These are phyloP conservation scores for Blepharisma undulans DNA, from an alignment of 169 alveolate genomes.

Conservation along the genomic window DNA sequence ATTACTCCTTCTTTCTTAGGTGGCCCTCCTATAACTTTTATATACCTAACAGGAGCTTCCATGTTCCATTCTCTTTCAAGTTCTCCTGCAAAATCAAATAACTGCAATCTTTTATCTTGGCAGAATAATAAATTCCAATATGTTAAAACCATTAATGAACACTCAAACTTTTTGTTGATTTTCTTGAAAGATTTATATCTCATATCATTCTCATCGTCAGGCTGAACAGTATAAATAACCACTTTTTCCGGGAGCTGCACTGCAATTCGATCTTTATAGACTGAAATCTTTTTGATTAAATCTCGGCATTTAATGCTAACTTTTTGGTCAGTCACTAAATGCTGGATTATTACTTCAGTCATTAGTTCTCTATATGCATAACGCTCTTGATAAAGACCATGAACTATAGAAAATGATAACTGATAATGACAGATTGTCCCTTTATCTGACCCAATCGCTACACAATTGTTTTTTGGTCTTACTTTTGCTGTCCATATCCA, in stretches of 20 bases:
- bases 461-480: conserved; percentile 45
- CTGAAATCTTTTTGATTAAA: conserved; percentile 90
- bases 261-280: conserved; percentile 91
- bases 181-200: conserved; percentile 81
- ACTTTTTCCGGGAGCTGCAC: conserved; percentile 87
- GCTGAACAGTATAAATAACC: conserved; percentile 72
- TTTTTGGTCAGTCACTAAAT: conserved; percentile 84
- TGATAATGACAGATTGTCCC: conserved; percentile 82
- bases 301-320: conserved; percentile 89
- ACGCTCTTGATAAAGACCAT: conserved; percentile 87
- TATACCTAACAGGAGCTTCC: conserved; percentile 81
- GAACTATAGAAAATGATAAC: conserved; percentile 79
- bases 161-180: conserved; percentile 85
- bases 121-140: conserved; percentile 85
- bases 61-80: conserved; percentile 91
- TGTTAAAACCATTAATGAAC: conserved; percentile 85
- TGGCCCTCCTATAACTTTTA: conserved; percentile 91
- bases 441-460: conserved; percentile 77
- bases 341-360: conserved; percentile 89
- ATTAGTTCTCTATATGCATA: conserved; percentile 88
- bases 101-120: conserved; percentile 76
- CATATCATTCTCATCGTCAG: conserved; percentile 82
- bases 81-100: conserved; percentile 81
- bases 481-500: conserved; percentile 74
- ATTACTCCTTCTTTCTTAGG: conserved; percentile 89